A percentile compares a stretch with the other conserved stretches of the same genome.
These are phyloP conservation scores for Cladosporium sp. DNA, from an alignment of 2,329 filamentous ascomycete genomes.

Conservation along the genomic window DNA sequence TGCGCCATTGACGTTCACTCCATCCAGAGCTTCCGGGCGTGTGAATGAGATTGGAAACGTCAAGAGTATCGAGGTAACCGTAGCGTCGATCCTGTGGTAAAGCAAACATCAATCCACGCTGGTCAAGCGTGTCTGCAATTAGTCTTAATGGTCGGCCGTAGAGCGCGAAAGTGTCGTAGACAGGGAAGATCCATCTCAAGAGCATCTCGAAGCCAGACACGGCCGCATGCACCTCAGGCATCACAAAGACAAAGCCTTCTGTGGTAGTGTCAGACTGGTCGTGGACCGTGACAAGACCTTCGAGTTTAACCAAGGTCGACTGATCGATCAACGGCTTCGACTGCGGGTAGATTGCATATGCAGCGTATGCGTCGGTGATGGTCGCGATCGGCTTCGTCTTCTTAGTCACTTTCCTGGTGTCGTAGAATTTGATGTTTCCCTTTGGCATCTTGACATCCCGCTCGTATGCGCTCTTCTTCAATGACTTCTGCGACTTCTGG, in stretches of 20 bases:
- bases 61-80: constrained; percentile 83
- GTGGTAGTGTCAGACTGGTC: constrained; percentile 69
- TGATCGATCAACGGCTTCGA: constrained; percentile 90
- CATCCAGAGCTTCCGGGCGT: constrained; percentile 71
- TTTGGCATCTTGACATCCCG: constrained; percentile 64
- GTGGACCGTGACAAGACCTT: constrained; percentile 86
- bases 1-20: constrained; percentile 87
- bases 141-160: constrained; percentile 86
- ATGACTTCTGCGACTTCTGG: constrained; percentile 73
- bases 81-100: constrained; percentile 87
- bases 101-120: constrained; percentile 93
- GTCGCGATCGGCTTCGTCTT: constrained; percentile 87
- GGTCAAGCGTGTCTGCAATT: constrained; percentile 80
- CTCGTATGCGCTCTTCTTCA: constrained; percentile 83
- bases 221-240: constrained; percentile 91
- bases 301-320: constrained; percentile 89
- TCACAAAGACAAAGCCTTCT: constrained; percentile 95
- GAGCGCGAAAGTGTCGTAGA: constrained; percentile 85
- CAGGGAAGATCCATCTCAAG: constrained; percentile 85
- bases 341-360: constrained; percentile 94
- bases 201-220: constrained; percentile 95
- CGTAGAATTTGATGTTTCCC: constrained; percentile 93
- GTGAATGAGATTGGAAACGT: constrained; percentile 76
- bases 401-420: constrained; percentile 84
- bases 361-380: constrained; percentile 83